Evolutionary conservation across 208 protist genomes (phyloP), one percentile per base, ranked within the genome.

Genomic region (Crithidia thermophila): DNA sequence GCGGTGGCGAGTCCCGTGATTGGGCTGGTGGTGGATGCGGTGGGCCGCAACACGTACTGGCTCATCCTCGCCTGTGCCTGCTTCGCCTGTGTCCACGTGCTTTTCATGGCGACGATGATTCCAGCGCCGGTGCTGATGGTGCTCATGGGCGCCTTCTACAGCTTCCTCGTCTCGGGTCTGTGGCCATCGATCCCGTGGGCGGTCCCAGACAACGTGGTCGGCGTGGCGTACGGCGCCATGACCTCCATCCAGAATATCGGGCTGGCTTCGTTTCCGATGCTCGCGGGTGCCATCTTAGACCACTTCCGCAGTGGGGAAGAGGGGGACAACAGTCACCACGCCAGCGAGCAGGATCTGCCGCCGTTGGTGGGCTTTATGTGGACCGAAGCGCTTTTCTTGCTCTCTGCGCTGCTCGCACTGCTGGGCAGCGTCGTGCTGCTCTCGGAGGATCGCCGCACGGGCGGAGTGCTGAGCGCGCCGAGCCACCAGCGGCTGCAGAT

Each of bases 201-300:
- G 4, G 85, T 98, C 10, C 67, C 67, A 1, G 77, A 81, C 52
- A 81, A 93, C 47, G 62, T 89, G 21, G 77, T 94, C 9, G 91
- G 88, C 14, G 75, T 95, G 6, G 84, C 94, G 16, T 98, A 96
- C 52, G 94, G 94, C 33, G 70, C 88, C 45, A 98, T 98, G 92
- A 98, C 92, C 8, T 81, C 91, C 9, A 67, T 95, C 27, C 91
- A 96, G 69, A 97, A 97, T 61, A 85, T 89, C 50, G 90, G 90
- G 14, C 66, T 94, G n/a, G 86, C 87, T 7, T 60, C 77, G 3
- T 88, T 95, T 47, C 85, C 90, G 0, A 80, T 88, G 46, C 55
- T 85, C 31, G 77, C 88, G 31, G 93, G 90, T 14, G 45, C 39
- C 10, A 85, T 94, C 11, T 79, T 94, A 18, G 91, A 94, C 21